Evolutionary conservation across 768 basidiomycete genomes (phyloP), one percentile per base, ranked within the genome.

Genomic region (Termitomyces sp.): DNA sequence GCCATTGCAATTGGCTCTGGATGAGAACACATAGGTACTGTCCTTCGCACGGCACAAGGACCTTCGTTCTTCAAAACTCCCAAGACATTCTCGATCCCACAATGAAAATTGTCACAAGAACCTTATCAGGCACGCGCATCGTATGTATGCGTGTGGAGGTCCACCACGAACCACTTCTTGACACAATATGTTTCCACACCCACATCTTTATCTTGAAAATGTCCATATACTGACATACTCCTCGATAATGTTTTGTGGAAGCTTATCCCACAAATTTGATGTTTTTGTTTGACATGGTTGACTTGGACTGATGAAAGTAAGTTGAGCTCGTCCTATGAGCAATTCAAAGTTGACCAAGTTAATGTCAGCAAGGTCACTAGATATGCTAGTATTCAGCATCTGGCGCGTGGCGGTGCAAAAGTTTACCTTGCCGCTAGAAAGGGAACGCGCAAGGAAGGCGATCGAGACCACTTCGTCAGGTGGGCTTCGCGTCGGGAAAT

Each of bases 251-350:
- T 16, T 21, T 16, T 12, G 21, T 14, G 16, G 12, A 21, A 25
- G n/a, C 42, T 37, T 25, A 6, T 57, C 56, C n/a, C 44, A 27
- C 28, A 46, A n/a, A 39, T 61, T 61, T 42, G 27, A 61, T 46
- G n/a, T 57, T 57, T 32, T 35, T 52, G 34, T 30, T 46, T 30
- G 78, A 80, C 59, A 59, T 84, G 30, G 68, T 73, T 2, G 76
- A 79, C 60, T 66, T 81, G 8, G 67, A 85, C 83, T 0, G 84
- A 83, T 16, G 81, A 60, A 85, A 84, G 80, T 83, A 54, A 69
- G 35, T n/a, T n/a, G 49, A 50, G 7, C 21, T 25, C 4, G 32
- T 37, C 16, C 12, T 23, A 21, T 12, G 49, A 5, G 10, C 19
- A 3, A 28, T n/a, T 37, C 43, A 17, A 35, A 9, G 17, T 41